phyloP scores from a whole-genome alignment of 1,284 basidiomycete species.

The Cystobasidium sp. region DNA sequence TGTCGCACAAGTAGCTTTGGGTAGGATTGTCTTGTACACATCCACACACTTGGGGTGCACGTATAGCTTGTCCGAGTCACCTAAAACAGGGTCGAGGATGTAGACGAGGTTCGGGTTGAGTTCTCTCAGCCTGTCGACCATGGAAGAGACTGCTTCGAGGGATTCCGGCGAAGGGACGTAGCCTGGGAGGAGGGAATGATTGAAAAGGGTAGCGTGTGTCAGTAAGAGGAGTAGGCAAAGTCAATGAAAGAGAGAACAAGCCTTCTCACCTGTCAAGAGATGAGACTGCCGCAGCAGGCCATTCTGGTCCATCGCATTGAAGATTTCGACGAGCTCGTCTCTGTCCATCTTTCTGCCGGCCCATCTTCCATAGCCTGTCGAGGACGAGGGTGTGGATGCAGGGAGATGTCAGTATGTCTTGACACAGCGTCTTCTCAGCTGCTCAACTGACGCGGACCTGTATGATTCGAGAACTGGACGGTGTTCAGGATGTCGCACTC shows the following conservation, averaged over 20 bases:
- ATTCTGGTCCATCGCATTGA: slow-evolving; percentile 54
- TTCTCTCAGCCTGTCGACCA: slow-evolving; percentile 68
- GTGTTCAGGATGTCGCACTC: slow-evolving; percentile 97
- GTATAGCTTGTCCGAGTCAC: slow-evolving; percentile 85
- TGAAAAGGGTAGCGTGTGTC: neutral
- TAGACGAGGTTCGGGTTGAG: slow-evolving; percentile 71
- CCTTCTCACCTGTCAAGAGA: slow-evolving; percentile 47
- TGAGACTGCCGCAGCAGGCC: slow-evolving; percentile 53
- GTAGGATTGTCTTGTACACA: slow-evolving; percentile 78
- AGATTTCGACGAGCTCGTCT: slow-evolving; percentile 56
- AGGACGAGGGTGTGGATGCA: neutral
- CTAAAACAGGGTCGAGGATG: slow-evolving; percentile 69
- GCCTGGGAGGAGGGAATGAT: slow-evolving; percentile 60
- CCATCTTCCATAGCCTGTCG: slow-evolving; percentile 57
- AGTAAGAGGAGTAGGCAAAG: slow-evolving; percentile 53
- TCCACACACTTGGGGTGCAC: slow-evolving; percentile 87
- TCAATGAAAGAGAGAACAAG: neutral
- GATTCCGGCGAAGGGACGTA: slow-evolving; percentile 88
- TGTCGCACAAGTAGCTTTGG: slow-evolving; percentile 84
- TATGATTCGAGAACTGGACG: slow-evolving; percentile 87
- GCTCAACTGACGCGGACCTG: slow-evolving; percentile 64
- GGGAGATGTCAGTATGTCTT: no score
- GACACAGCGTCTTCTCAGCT: neutral
- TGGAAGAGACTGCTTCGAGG: slow-evolving; percentile 68
- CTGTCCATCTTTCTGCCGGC: slow-evolving; percentile 58